These are phyloP conservation scores for Colletotrichum sp. DNA, from an alignment of 2,329 filamentous ascomycete genomes.

Conservation along the genomic window DNA sequence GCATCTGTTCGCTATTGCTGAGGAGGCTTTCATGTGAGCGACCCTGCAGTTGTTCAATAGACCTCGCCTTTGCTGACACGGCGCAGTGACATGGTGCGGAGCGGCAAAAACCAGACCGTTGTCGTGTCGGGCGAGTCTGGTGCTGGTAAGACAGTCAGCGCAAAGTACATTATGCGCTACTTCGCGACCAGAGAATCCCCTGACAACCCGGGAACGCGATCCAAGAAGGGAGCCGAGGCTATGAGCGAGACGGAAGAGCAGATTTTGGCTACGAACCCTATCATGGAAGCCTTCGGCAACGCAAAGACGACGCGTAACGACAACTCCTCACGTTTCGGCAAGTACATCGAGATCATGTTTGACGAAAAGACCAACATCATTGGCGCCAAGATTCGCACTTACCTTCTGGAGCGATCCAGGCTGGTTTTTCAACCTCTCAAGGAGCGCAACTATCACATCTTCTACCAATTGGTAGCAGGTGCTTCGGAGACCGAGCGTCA, in stretches of 20 bases:
- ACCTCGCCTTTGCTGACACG: conserved; percentile 38
- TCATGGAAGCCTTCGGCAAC: conserved; percentile 99
- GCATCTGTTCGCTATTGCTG: conserved; percentile 97
- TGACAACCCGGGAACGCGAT: conserved; percentile 79
- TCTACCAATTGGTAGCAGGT: conserved; percentile 95
- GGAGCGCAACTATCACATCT: conserved; percentile 98
- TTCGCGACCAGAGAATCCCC: conserved; percentile 97
- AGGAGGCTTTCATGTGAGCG: conserved; percentile 93
- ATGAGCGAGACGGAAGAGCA: conserved; percentile 99
- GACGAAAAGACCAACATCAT: conserved; percentile 95
- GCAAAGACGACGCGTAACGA: conserved; percentile 99
- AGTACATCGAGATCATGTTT: conserved; percentile 99
- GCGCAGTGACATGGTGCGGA: conserved; percentile 90
- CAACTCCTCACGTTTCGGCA: conserved; percentile 98
- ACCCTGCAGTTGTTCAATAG: not conserved
- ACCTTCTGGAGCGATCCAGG: conserved; percentile 92
- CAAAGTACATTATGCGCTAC: conserved; percentile 99
- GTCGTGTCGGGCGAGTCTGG: conserved; percentile 99
- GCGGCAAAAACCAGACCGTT: conserved; percentile 95
- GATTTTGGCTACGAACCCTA: conserved; percentile 96
- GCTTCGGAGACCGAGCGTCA: conserved; percentile 84
- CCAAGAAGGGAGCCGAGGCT: conserved; percentile 74
- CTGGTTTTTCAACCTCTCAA: conserved; percentile 97
- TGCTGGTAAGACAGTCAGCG: conserved; percentile 98
- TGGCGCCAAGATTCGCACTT: conserved; percentile 95